Conservation (phyloP, 2,329 filamentous ascomycete genomes). For the Clarireedia hainanense region DNA sequence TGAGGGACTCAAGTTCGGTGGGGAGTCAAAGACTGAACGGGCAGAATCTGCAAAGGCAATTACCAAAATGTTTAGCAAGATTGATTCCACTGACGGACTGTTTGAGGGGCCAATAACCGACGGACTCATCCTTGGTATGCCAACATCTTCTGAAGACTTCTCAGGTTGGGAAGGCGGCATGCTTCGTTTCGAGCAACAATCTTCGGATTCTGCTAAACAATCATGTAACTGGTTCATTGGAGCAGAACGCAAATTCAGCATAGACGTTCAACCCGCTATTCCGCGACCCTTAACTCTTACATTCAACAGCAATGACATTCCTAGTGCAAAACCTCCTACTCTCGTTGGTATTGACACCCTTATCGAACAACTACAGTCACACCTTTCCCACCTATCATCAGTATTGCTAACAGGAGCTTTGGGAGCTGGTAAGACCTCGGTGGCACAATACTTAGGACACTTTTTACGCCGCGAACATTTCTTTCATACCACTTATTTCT, state of each 20-base stretch:
- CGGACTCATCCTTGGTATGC: slow-evolving; percentile 64
- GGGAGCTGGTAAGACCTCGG: slow-evolving; percentile 81
- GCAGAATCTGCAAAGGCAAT: slow-evolving; percentile 70
- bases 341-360: slow-evolving; percentile 81
- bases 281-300: slow-evolving; percentile 52
- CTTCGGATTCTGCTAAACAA: slow-evolving; percentile 39
- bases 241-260: slow-evolving; percentile 61
- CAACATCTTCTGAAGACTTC: slow-evolving; percentile 42
- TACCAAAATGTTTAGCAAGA: slow-evolving; percentile 56
- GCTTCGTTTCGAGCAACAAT: slow-evolving; percentile 63
- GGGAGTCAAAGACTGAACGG: slow-evolving; percentile 74
- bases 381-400: slow-evolving; percentile 79
- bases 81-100: slow-evolving; percentile 49
- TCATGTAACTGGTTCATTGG: slow-evolving; percentile 65
- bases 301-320: slow-evolving; percentile 30
- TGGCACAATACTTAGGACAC: slow-evolving; percentile 69
- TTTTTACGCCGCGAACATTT: slow-evolving; percentile 63
- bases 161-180: slow-evolving; percentile 77
- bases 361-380: slow-evolving; percentile 62
- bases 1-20: slow-evolving; percentile 74
- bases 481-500: slow-evolving; percentile 78
- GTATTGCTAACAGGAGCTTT: slow-evolving; percentile 83
- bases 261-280: slow-evolving; percentile 72
- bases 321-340: slow-evolving; percentile 43
- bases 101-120: slow-evolving; percentile 83